phyloP scores from a whole-genome alignment of 1,284 basidiomycete species.

The Macrocystidia cucumis region DNA sequence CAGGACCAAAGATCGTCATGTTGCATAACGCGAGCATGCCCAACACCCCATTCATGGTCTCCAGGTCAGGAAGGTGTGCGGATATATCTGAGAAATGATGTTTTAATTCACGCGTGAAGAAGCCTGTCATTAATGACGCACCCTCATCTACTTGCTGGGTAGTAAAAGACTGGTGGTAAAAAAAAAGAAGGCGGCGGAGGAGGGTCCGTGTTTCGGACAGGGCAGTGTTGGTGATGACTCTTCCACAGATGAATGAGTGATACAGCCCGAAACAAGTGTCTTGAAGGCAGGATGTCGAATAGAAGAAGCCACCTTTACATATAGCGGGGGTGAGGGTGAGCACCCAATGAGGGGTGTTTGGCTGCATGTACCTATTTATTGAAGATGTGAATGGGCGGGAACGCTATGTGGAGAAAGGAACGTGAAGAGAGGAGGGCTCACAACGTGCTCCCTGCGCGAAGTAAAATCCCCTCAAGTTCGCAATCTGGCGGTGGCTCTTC shows the following conservation, averaged over 20 bases:
- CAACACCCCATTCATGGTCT: background rate
- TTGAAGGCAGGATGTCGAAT: constrained; percentile 5
- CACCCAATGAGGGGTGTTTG: constrained; percentile 10
- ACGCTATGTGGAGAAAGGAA: background rate
- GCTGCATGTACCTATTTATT: constrained; percentile 11
- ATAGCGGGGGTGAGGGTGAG: constrained; percentile 6
- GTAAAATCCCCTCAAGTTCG: constrained; percentile 7
- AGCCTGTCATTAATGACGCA: background rate
- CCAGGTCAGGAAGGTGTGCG: background rate
- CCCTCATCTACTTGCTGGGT: background rate
- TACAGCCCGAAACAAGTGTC: constrained; percentile 5
- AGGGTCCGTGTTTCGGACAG: background rate
- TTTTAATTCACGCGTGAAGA: too few species aligned
- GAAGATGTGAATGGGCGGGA: background rate
- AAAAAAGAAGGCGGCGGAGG: background rate
- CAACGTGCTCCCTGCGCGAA: constrained; percentile 8
- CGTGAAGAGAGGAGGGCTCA: constrained; percentile 4
- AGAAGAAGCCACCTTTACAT: constrained; percentile 11
- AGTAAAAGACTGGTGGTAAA: constrained; percentile 1
- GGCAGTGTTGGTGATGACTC: constrained; percentile 9
- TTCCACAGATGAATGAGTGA: constrained; percentile 8
- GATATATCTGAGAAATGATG: background rate
- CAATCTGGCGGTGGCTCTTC: background rate
- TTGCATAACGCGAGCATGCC: background rate
- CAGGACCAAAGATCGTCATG: too few species aligned